Base-by-base conservation (phyloP, 805 yeast genomes). In the Metschnikowia cerradonensis region DNA sequence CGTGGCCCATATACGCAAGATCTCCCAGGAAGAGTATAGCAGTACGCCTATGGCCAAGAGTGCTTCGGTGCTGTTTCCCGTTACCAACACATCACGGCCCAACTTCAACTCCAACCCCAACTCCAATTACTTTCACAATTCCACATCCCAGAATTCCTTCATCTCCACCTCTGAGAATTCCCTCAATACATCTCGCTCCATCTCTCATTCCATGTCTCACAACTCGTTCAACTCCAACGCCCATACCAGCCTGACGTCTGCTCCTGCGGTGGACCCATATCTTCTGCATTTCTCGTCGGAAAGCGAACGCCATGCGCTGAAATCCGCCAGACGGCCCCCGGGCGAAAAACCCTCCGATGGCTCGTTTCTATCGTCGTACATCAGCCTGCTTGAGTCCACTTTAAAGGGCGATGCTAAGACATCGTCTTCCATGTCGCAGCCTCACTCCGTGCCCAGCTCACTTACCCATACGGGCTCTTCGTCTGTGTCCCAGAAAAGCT, bases 1-100 rank as follows among this genome's bases (percentile, higher is more conserved):
- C 54, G 77, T 73, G 33, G 76, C 76, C 8, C 78, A 73, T 53
- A 74, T 74, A 26, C 60, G 76, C 41, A 62, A 68, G 41, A 71
- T 73, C 44, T 66, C 73, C 49, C 75, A 71, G 57, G 74, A 68
- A 48, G 75, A 70, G 48, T 67, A 62, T 51, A 57, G 47, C 5
- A 23, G 17, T 36, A 44, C 47, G n/a, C 41, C 41, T 26, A 31
- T 38, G 38, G 23, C 33, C 34, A 30, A 26, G 37, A 20, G 49
- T 23, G 23, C 45, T 19, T 38, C 51, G 35, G 6, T 23, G 20
- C 49, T 43, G 48, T 36, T 39, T 15, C 4, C 23, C 36, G 15
- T 19, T 35, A 13, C 30, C 30, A 26, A 26, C 30, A 8, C 49
- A 14, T 23, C 33, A 15, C 35, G 49, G 22, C 38, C 32, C 48